These are phyloP conservation scores for Thecaphora thlaspeos DNA, from an alignment of 1,284 basidiomycete species.

Conservation along the genomic window DNA sequence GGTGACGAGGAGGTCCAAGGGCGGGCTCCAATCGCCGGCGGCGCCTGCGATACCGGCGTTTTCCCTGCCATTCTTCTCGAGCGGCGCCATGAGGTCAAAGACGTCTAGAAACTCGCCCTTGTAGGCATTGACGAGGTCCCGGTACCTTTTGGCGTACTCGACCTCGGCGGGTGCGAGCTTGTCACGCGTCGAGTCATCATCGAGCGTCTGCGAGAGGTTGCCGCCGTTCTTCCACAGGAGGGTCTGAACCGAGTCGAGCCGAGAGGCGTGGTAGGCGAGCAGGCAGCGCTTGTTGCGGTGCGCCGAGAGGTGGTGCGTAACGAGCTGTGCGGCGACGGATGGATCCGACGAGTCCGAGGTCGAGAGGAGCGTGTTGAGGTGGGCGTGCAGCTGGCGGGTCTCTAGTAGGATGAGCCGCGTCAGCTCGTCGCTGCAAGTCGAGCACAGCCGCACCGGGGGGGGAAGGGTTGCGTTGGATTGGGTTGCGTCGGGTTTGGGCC, in stretches of 20 bases:
- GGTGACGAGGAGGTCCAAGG: slow-evolving; percentile 75
- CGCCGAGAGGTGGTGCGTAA: slow-evolving; percentile 83
- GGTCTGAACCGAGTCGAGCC: slow-evolving; percentile 76
- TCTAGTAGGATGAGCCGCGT: slow-evolving; percentile 84
- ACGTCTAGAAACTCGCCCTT: slow-evolving; percentile 81
- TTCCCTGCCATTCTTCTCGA: slow-evolving; percentile 7
- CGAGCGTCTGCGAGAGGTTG: slow-evolving; percentile 80
- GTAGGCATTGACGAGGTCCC: slow-evolving; percentile 76
- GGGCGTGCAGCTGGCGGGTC: slow-evolving; percentile 75
- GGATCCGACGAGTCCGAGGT: slow-evolving; percentile 58
- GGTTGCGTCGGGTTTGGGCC: too few species aligned
- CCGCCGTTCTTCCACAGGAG: slow-evolving; percentile 92
- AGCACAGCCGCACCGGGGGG: too few species aligned
- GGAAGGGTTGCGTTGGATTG: too few species aligned
- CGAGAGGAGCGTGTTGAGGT: slow-evolving; percentile 61
- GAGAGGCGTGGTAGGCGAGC: slow-evolving; percentile 83
- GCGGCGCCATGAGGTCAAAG: slow-evolving; percentile 40
- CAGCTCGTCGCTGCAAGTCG: slow-evolving; percentile 67
- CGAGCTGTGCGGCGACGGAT: slow-evolving; percentile 67
- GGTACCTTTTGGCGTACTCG: slow-evolving; percentile 82
- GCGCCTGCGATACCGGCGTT: slow-evolving; percentile 67
- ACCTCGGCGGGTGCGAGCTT: slow-evolving; percentile 80
- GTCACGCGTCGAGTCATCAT: slow-evolving; percentile 54
- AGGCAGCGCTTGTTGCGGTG: slow-evolving; percentile 88
- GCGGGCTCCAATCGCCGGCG: slow-evolving; percentile 59